These are phyloP conservation scores for Populus hybrid DNA, from an alignment of 441 rosid species.

Conservation along the genomic window DNA sequence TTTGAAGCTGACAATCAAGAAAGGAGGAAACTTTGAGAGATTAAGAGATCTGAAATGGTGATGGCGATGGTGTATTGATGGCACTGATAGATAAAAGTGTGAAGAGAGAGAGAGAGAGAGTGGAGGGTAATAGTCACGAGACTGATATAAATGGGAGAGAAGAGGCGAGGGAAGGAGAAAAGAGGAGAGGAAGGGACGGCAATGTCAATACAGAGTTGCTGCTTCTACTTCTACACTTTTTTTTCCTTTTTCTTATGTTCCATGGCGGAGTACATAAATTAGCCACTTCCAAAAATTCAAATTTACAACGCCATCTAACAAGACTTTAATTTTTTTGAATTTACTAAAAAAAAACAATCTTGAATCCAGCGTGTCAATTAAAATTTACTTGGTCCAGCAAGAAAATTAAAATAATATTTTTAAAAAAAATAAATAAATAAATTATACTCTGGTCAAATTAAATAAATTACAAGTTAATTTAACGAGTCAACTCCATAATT, in stretches of 20 bases:
- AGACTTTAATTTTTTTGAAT: too few species aligned
- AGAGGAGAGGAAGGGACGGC: conserved; percentile 4
- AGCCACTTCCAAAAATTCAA: conserved; percentile 10
- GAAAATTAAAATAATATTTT: too few species aligned
- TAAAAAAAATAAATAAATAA: too few species aligned
- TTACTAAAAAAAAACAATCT: too few species aligned
- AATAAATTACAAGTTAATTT: too few species aligned
- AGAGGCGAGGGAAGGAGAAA: background rate
- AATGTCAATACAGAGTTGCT: background rate
- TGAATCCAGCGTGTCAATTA: too few species aligned
- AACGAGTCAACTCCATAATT: too few species aligned
- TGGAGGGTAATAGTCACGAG: conserved; percentile 15
- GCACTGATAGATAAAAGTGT: background rate
- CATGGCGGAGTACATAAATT: background rate
- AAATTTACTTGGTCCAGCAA: too few species aligned
- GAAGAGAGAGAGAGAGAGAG: background rate
- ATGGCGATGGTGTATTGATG: background rate
- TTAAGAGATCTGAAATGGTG: conserved; percentile 4
- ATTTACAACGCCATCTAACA: background rate
- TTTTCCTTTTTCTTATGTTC: background rate
- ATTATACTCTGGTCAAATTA: too few species aligned
- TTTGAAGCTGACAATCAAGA: background rate
- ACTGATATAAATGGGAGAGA: conserved; percentile 13
- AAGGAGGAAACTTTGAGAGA: background rate
- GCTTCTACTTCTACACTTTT: background rate